A percentile compares a stretch with the other conserved stretches of the same genome.
Evolutionary conservation across 2,329 filamentous ascomycete species (phyloP).

Genomic region (Colletotrichum somersetense): DNA sequence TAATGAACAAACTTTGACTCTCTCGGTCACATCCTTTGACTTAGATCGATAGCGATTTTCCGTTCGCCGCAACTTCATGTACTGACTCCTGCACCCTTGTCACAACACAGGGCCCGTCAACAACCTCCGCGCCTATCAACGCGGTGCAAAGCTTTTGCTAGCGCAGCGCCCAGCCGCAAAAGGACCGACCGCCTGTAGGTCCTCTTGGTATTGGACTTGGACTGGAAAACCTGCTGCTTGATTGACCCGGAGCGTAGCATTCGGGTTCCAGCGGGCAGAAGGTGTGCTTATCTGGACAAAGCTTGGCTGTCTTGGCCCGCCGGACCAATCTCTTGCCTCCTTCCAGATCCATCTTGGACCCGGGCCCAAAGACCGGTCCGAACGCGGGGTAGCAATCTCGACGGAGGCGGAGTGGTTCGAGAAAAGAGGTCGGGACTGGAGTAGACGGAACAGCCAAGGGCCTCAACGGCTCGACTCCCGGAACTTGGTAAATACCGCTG

Average conservation of each 20-base stretch:
- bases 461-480: neutral
- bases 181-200: conserved; percentile 12
- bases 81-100: conserved; percentile 2
- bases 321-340: conserved; percentile 36
- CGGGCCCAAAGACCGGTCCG: neutral
- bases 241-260: conserved; percentile 16
- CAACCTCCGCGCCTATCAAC: neutral
- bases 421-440: neutral
- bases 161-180: conserved; percentile 13
- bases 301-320: conserved; percentile 42
- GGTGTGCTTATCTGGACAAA: conserved; percentile 34
- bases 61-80: neutral
- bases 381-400: conserved; percentile 28
- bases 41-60: conserved; percentile 22
- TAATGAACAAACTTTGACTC: neutral
- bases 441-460: neutral
- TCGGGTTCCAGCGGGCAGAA: conserved; percentile 17
- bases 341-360: conserved; percentile 38
- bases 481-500: conserved; percentile 2
- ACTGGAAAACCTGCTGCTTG: neutral
- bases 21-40: neutral
- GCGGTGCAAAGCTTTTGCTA: neutral
- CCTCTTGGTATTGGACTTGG: conserved; percentile 12
- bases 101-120: neutral
- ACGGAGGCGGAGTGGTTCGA: neutral